These are phyloP conservation scores for Pleurotus citrinopileatus DNA, from an alignment of 768 basidiomycete genomes.

Conservation along the genomic window DNA sequence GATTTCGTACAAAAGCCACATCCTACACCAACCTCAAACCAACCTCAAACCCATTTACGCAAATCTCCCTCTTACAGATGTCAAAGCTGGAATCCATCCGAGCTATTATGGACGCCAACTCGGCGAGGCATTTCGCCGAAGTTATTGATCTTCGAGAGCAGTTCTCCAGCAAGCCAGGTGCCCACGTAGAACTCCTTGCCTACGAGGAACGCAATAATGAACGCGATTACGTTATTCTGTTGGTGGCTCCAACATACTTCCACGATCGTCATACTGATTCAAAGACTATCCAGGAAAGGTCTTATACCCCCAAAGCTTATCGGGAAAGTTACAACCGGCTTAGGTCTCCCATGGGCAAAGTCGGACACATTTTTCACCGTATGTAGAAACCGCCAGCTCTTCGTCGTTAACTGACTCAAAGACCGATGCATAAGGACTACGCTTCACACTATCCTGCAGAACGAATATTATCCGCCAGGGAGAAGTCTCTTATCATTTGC, in stretches of 20 bases:
- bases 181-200: neutral
- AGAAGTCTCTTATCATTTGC: constrained; percentile 1
- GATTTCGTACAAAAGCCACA: too few species aligned
- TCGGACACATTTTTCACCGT: constrained; percentile 9
- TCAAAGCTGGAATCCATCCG: neutral
- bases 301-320: neutral
- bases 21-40: too few species aligned
- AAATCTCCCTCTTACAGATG: neutral
- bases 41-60: too few species aligned
- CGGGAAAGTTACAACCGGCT: neutral
- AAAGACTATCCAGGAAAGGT: neutral
- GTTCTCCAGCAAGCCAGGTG: neutral
- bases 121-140: neutral
- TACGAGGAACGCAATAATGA: neutral
- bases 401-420: neutral
- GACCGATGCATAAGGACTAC: neutral
- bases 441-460: neutral
- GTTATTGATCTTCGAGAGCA: neutral
- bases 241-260: neutral
- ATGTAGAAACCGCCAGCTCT: neutral
- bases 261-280: neutral
- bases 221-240: neutral
- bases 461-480: neutral
- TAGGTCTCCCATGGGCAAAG: neutral
- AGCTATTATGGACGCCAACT: neutral